phyloP scores from a whole-genome alignment of 202 grass and related monocot species.

The Dendrocalamus latiflorus region DNA sequence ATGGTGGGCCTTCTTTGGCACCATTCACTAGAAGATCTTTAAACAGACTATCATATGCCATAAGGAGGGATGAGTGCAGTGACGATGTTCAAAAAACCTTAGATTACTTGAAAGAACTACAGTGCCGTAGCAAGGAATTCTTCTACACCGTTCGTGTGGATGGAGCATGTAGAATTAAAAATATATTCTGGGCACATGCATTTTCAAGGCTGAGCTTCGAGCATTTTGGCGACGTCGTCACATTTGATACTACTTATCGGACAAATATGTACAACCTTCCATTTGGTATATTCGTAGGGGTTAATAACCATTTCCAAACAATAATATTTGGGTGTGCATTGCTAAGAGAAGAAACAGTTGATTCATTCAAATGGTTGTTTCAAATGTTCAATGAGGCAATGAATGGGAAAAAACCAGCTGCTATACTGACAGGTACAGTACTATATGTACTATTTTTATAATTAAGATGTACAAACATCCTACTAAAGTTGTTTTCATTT shows the following conservation, averaged over 20 bases:
- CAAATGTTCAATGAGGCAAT: neutral
- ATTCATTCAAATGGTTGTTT: neutral
- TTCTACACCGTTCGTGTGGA: neutral
- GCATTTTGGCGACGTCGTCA: no score
- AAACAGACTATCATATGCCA: neutral
- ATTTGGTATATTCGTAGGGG: no score
- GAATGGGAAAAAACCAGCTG: neutral
- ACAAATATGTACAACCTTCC: no score
- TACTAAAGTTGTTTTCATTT: neutral
- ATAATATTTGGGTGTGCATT: no score
- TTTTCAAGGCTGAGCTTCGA: no score
- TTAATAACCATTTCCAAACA: no score
- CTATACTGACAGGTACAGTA: neutral
- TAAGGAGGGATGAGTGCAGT: neutral
- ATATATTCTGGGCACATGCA: no score
- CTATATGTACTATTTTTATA: no score
- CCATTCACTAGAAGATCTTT: neutral
- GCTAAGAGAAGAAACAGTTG: neutral
- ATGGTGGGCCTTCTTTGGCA: neutral
- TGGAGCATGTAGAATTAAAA: rapidly evolving
- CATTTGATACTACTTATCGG: no score
- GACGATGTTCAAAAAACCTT: neutral
- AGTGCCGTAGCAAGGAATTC: neutral
- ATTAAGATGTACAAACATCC: no score
- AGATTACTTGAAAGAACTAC: neutral